These are phyloP conservation scores for Chaetomium sp. DNA, from an alignment of 2,329 filamentous ascomycete species.

Conservation along the genomic window DNA sequence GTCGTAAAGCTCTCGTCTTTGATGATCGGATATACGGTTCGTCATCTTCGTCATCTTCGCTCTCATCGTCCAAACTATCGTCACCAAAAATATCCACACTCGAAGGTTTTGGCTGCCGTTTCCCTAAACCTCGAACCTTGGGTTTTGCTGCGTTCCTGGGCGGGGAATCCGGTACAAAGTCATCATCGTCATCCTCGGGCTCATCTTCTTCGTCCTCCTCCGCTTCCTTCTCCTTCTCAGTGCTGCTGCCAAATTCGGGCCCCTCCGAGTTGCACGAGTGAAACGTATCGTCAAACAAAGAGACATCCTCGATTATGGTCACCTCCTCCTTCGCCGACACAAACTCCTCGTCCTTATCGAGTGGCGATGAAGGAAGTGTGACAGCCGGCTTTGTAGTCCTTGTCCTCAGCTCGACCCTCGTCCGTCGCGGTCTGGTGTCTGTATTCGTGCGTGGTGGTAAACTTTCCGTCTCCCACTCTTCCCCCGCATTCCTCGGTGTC, in stretches of 20 bases:
- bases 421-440: background rate
- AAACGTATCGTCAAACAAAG: constrained; percentile 16
- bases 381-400: constrained; percentile 11
- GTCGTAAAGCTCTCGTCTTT: background rate
- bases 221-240: background rate
- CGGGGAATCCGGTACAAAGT: background rate
- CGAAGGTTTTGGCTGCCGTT: background rate
- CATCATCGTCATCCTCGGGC: background rate
- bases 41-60: background rate
- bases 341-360: constrained; percentile 16
- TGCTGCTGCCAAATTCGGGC: constrained; percentile 10
- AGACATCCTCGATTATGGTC: constrained; percentile 20
- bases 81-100: background rate
- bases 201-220: constrained; percentile 6
- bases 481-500: constrained; percentile 13
- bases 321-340: constrained; percentile 21
- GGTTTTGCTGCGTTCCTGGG: constrained; percentile 1
- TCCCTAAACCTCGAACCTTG: background rate
- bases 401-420: constrained; percentile 18
- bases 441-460: background rate
- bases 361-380: background rate
- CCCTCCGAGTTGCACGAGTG: constrained; percentile 15
- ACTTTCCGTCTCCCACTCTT: background rate
- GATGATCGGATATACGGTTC: background rate
- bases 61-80: too few relatives aligned